A percentile compares a stretch with the other conserved stretches of the same genome.
Evolutionary conservation across 768 basidiomycete species (phyloP).

Genomic region (Mycena galopus): DNA sequence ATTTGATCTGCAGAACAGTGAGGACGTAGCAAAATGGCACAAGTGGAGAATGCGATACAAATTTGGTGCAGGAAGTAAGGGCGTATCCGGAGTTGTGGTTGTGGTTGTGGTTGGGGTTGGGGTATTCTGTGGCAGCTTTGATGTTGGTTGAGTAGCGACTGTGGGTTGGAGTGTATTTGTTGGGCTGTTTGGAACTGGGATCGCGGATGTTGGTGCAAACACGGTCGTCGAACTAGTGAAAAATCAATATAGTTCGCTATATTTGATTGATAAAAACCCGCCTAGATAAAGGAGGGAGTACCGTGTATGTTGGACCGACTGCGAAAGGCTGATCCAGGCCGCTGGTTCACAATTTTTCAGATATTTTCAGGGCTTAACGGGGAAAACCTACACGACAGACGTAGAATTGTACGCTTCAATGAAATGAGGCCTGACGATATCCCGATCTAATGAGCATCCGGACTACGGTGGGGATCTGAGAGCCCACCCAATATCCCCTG

Average conservation of each 20-base stretch:
- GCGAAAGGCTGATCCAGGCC: conserved; percentile 19
- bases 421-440: conserved; percentile 6
- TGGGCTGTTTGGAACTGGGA: background rate
- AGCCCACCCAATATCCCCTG: conserved; percentile 23
- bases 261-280: background rate
- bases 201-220: background rate
- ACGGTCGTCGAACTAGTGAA: background rate
- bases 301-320: conserved; percentile 18
- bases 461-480: no score
- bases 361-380: background rate
- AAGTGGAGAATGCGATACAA: background rate
- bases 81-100: no score
- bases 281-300: conserved; percentile 6
- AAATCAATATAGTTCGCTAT: background rate
- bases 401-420: conserved; percentile 24
- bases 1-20: background rate
- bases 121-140: background rate
- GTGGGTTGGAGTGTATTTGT: background rate
- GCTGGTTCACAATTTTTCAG: conserved; percentile 1
- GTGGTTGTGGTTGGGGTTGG: background rate
- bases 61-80: background rate
- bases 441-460: background rate
- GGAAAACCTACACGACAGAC: conserved; percentile 6
- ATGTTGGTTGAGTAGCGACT: background rate
- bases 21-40: background rate